Conservation (phyloP, 2,329 filamentous ascomycete species). For the Cercospora sp. region DNA sequence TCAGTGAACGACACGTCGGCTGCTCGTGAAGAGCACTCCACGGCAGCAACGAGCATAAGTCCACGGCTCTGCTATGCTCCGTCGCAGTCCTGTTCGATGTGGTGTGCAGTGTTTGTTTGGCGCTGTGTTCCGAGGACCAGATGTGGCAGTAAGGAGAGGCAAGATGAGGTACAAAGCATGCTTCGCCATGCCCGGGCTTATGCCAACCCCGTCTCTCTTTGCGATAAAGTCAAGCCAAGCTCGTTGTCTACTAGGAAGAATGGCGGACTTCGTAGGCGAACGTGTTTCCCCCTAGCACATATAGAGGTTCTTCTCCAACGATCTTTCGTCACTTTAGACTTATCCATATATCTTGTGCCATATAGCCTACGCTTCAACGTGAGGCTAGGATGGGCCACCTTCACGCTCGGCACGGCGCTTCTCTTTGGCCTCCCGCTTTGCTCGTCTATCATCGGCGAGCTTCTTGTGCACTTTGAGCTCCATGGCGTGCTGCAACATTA, state of each 20-base stretch:
- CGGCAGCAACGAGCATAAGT: not conserved
- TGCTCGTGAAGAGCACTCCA: not conserved
- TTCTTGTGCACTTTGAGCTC: constrained; percentile 49
- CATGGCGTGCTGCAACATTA: constrained; percentile 48
- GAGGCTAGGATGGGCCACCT: not conserved
- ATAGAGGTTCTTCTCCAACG: not conserved
- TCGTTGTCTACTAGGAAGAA: not conserved
- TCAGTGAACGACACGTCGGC: not conserved
- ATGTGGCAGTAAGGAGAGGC: not conserved
- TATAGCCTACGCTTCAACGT: not conserved
- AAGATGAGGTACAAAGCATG: not conserved
- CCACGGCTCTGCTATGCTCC: not conserved
- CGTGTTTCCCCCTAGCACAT: not conserved
- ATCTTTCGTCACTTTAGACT: not conserved
- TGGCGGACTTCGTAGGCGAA: not conserved
- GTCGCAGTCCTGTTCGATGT: not conserved
- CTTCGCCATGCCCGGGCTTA: not conserved
- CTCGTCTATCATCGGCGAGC: constrained; percentile 43
- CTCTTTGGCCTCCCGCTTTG: constrained; percentile 41
- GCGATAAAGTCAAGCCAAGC: not conserved
- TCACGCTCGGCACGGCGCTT: constrained; percentile 27
- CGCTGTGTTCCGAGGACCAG: not conserved
- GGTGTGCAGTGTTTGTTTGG: not conserved
- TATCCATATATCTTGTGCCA: not conserved
- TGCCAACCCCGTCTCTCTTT: not conserved